Percentiles rank a stretch among this genome's conserved stretches.
These are phyloP conservation scores for Lachnellula hyalina DNA, from an alignment of 2,329 filamentous ascomycete genomes.

Conservation along the genomic window DNA sequence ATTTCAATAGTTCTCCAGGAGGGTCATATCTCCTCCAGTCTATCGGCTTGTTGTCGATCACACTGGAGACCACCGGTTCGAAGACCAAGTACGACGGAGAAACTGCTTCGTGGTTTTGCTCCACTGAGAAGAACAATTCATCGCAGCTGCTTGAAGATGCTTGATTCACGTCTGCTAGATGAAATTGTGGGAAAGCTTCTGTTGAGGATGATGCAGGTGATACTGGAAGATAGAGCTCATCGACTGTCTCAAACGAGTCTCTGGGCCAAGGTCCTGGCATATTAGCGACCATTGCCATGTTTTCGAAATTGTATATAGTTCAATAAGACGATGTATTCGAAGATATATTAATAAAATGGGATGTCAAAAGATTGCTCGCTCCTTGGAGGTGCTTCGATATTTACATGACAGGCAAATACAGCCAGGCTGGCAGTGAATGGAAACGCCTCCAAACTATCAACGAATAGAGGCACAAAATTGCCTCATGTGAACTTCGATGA, in stretches of 20 bases:
- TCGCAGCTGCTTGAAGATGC: neutral
- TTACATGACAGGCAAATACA: neutral
- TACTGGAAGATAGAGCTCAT: neutral
- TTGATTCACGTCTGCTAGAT: neutral
- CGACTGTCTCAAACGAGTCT: neutral
- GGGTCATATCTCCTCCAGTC: constrained; percentile 46
- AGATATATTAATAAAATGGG: neutral
- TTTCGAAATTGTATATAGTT: neutral
- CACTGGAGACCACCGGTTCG: constrained; percentile 19
- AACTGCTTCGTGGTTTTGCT: constrained; percentile 5
- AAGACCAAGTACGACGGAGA: constrained; percentile 17
- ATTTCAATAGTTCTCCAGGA: constrained; percentile 38
- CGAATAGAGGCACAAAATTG: no score
- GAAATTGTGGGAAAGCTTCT: neutral
- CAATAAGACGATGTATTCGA: neutral
- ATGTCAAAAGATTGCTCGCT: neutral
- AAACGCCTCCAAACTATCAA: neutral
- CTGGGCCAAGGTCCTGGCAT: neutral
- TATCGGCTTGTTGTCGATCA: constrained; percentile 18
- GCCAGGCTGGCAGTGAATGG: neutral
- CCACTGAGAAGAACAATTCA: constrained; percentile 16
- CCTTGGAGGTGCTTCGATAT: neutral
- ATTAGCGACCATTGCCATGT: neutral
- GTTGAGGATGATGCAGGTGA: neutral
- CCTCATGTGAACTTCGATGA: neutral